Percentiles rank a stretch among this genome's conserved stretches.
Evolutionary conservation across 2,329 filamentous ascomycete species (phyloP).

Genomic region (Trichothecium sympodiale): DNA sequence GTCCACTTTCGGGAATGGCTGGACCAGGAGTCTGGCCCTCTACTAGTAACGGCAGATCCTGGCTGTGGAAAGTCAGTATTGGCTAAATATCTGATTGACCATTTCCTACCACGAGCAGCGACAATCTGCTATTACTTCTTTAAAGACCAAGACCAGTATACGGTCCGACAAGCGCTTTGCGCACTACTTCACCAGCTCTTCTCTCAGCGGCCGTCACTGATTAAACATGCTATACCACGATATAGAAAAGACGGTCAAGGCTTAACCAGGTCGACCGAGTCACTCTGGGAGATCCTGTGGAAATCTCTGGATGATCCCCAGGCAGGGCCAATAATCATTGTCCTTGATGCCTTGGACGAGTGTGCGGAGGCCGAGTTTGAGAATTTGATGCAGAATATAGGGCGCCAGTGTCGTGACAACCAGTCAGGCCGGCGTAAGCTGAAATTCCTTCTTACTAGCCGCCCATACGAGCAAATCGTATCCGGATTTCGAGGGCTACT

Average conservation of each 20-base stretch:
- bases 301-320: slow-evolving; percentile 7
- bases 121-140: slow-evolving; percentile 32
- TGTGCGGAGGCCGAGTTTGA: not conserved
- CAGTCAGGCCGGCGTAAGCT: slow-evolving; percentile 7
- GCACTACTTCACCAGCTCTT: slow-evolving; percentile 28
- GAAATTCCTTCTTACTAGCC: slow-evolving; percentile 23
- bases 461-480: slow-evolving; percentile 19
- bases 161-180: slow-evolving; percentile 21
- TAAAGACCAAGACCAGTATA: slow-evolving; percentile 25
- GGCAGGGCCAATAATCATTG: not conserved
- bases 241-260: slow-evolving; percentile 13
- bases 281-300: slow-evolving; percentile 22
- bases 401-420: slow-evolving; percentile 1
- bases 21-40: too few relatives aligned
- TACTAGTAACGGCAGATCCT: slow-evolving; percentile 25
- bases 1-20: slow-evolving; percentile 17
- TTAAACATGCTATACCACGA: slow-evolving; percentile 18
- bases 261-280: slow-evolving; percentile 10
- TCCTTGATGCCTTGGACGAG: not conserved
- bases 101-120: slow-evolving; percentile 10
- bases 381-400: not conserved
- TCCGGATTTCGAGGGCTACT: slow-evolving; percentile 11
- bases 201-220: slow-evolving; percentile 14
- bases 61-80: slow-evolving; percentile 27
- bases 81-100: slow-evolving; percentile 19